Evolutionary conservation across 331 rosid genomes (phyloP), one percentile per base, ranked within the genome.

Genomic region (Spiraea crenata): DNA sequence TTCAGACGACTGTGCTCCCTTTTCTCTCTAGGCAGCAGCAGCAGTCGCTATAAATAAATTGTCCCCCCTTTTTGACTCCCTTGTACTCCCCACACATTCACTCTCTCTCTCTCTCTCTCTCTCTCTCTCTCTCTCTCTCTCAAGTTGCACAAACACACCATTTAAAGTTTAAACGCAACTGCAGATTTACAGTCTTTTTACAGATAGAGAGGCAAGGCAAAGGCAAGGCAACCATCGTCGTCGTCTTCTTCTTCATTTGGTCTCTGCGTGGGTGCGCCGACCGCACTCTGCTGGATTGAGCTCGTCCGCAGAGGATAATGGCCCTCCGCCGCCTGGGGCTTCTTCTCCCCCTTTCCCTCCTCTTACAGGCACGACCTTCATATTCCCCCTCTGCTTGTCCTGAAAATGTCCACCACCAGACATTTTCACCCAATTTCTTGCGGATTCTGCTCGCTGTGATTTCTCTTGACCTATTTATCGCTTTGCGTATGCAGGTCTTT

Each of bases 291-390:
- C 15, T 45, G 37, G 58, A 8, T 54, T 19, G 40, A 34, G 44
- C 5, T 58, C 44, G 42, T 12, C 15, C 59, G 20, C 48, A 1
- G 70, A 6, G 56, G 12, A 37, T 42, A 39, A 88, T 89, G 95
- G 85, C 72, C 51, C 74, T 74, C 31, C 82, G 46, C 6, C 89
- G 71, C 44, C 66, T 74, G 67, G 81, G 85, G 72, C 65, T 82
- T 70, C 17, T 85, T 75, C 15, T 17, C 16, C 63, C 51, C 1
- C 2, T 84, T 4, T 82, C 20, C 74, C 78, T 86, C 15, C 78
- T 86, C 15, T 74, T 86, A 31, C 96, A 85, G 96, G 96, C 87
- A 84, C 77, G 51, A 16, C 3, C 71, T 82, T 71, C 71, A 55
- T 3, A 15, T n/a, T 35, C 51, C 41, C 50, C 20, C 31, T 48